These are phyloP conservation scores for Grosmannia penicillata DNA, from an alignment of 2,329 filamentous ascomycete genomes.

Conservation along the genomic window DNA sequence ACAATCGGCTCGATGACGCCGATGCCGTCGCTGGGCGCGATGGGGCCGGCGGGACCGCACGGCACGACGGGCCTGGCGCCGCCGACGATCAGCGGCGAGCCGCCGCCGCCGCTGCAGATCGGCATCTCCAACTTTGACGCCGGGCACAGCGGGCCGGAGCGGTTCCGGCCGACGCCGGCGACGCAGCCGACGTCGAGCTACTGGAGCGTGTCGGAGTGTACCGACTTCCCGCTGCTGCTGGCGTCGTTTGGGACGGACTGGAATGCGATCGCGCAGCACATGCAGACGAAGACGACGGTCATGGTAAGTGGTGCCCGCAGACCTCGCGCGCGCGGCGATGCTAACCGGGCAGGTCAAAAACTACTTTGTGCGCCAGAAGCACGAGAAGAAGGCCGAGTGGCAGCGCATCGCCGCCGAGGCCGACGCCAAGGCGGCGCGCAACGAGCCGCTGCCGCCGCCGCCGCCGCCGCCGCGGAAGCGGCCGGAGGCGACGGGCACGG, in stretches of 20 bases:
- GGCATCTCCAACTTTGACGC: conserved; percentile 36
- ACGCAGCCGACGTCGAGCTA: conserved; percentile 59
- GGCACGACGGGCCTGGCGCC: conserved; percentile 11
- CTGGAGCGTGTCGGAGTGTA: conserved; percentile 73
- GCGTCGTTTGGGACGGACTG: conserved; percentile 69
- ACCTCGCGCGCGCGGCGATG: too few relatives aligned
- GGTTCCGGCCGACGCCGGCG: conserved; percentile 29
- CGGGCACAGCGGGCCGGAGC: conserved; percentile 23
- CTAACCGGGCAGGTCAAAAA: conserved; percentile 49
- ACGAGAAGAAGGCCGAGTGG: conserved; percentile 39
- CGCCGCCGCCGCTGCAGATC: conserved; percentile 29
- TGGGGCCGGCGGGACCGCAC: too few relatives aligned
- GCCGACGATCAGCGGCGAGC: conserved; percentile 31
- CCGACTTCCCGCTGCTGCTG: conserved; percentile 59
- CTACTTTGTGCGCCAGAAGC: conserved; percentile 49
- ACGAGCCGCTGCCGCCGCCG: conserved; percentile 44
- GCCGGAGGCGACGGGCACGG: conserved; percentile 19
- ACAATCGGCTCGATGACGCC: not conserved
- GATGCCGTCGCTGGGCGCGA: not conserved
- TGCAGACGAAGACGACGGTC: conserved; percentile 74
- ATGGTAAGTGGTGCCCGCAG: too few relatives aligned
- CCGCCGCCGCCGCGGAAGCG: conserved; percentile 32
- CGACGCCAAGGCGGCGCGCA: conserved; percentile 37
- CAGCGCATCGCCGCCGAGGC: conserved; percentile 44
- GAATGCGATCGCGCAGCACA: conserved; percentile 57